Percentiles rank a stretch among this genome's conserved stretches.
phyloP scores from a whole-genome alignment of 306 rosid species.

The Cicer bijugum region DNA sequence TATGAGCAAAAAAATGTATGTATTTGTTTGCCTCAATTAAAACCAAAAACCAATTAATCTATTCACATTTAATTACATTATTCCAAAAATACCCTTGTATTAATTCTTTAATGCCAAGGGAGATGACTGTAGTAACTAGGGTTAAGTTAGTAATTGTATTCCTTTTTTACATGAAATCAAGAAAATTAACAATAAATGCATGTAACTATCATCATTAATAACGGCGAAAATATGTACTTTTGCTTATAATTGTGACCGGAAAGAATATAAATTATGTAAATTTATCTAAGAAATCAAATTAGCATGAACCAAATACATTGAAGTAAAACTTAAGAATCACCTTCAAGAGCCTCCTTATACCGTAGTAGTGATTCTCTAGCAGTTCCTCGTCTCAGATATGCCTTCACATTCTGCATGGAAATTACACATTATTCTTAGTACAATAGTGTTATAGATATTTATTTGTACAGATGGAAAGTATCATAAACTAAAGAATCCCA shows the following conservation, averaged over 20 bases:
- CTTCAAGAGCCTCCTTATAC: constrained; percentile 73
- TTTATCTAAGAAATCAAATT: neutral
- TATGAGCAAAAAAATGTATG: no score
- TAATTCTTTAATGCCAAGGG: no score
- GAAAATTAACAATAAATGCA: no score
- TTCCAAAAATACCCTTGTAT: no score
- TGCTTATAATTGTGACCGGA: neutral
- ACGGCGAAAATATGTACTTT: no score
- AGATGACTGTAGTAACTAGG: no score
- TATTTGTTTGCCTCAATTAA: no score
- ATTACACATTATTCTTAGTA: constrained; percentile 12
- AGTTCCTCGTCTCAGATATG: constrained; percentile 89
- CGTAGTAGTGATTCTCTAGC: constrained; percentile 74
- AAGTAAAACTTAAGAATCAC: constrained; percentile 40
- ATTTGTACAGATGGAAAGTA: constrained; percentile 22
- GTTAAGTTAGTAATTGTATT: no score
- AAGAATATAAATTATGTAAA: neutral
- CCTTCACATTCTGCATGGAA: constrained; percentile 81
- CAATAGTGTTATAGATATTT: constrained; percentile 7
- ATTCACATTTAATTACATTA: no score
- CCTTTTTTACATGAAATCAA: no score
- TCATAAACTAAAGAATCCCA: constrained; percentile 33
- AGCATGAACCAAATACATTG: constrained; percentile 10
- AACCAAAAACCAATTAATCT: no score
- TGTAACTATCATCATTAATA: no score